These are phyloP conservation scores for Onygenales sp. DNA, from an alignment of 2,329 filamentous ascomycete genomes.

Conservation along the genomic window DNA sequence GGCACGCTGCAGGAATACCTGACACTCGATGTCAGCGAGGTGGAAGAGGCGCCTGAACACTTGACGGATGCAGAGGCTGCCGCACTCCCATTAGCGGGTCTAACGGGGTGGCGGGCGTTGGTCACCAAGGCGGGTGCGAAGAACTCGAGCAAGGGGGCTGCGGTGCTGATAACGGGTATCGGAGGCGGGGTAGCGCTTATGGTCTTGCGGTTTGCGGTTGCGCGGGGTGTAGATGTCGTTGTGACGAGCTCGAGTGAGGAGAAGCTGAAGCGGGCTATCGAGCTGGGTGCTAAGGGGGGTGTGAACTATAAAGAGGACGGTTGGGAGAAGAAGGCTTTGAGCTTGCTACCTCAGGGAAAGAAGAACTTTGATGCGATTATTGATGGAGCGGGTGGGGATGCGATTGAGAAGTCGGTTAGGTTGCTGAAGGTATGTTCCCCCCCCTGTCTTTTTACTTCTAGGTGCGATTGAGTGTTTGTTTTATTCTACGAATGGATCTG, in stretches of 20 bases:
- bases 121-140: slow-evolving; percentile 63
- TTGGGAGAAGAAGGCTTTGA: slow-evolving; percentile 70
- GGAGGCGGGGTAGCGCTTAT: slow-evolving; percentile 85
- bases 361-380: slow-evolving; percentile 71
- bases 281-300: slow-evolving; percentile 70
- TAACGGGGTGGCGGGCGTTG: slow-evolving; percentile 82
- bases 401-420: slow-evolving; percentile 58
- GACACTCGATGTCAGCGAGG: slow-evolving; percentile 57
- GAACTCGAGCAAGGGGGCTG: slow-evolving; percentile 48
- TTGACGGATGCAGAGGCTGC: slow-evolving; percentile 66
- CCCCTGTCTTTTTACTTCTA: not conserved
- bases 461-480: not conserved
- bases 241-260: slow-evolving; percentile 66
- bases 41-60: slow-evolving; percentile 68
- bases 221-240: slow-evolving; percentile 65
- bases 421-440: slow-evolving; percentile 53
- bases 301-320: slow-evolving; percentile 66
- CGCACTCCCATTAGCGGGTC: slow-evolving; percentile 70
- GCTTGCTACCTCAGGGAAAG: slow-evolving; percentile 50
- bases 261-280: slow-evolving; percentile 63
- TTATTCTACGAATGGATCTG: not conserved
- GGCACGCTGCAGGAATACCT: slow-evolving; percentile 71
- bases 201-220: slow-evolving; percentile 69
- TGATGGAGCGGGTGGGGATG: slow-evolving; percentile 81
- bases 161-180: slow-evolving; percentile 81